phyloP scores from a whole-genome alignment of 2,329 filamentous ascomycete genomes.

The Daldinia eschscholtzii region DNA sequence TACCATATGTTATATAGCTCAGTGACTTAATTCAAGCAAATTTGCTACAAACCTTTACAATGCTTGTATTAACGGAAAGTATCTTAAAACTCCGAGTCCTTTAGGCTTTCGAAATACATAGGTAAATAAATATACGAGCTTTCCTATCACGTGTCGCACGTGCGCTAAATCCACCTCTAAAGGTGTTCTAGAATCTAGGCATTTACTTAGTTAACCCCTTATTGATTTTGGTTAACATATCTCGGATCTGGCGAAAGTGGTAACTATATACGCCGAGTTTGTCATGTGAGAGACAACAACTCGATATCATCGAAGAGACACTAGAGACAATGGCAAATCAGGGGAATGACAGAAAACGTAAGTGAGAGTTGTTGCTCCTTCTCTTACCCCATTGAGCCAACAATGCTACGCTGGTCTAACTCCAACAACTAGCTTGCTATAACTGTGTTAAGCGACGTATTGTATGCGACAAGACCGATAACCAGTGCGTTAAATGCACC shows the following conservation, averaged over 20 bases:
- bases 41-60: background rate
- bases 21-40: background rate
- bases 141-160: conserved; percentile 1
- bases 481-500: conserved; percentile 23
- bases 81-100: background rate
- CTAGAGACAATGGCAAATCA: background rate
- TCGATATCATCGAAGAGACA: background rate
- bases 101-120: background rate
- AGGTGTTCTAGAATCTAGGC: background rate
- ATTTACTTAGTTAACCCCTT: background rate
- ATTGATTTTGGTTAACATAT: background rate
- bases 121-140: background rate
- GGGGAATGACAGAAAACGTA: conserved; percentile 2
- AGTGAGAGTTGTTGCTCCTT: background rate
- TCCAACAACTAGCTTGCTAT: conserved; percentile 22
- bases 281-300: background rate
- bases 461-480: conserved; percentile 29
- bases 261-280: background rate
- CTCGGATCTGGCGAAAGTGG: background rate
- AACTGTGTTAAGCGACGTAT: conserved; percentile 32
- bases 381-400: background rate
- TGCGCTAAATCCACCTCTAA: background rate
- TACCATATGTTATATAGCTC: background rate
- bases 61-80: background rate
- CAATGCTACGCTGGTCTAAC: conserved; percentile 8